Conservation (phyloP, 257 asterid species). For the Solanum stenotomum region DNA sequence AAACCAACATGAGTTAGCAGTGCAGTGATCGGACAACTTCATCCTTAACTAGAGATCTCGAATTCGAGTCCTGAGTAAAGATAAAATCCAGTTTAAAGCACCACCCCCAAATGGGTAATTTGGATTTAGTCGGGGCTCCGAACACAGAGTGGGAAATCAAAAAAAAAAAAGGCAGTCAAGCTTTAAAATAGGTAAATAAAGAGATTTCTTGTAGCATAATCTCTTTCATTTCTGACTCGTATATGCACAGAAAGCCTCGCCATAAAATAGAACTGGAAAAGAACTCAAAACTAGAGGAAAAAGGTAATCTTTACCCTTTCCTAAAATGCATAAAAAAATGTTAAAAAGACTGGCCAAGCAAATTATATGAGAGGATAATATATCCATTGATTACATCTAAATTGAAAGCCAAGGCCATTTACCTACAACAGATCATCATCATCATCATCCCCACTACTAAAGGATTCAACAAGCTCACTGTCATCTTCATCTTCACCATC, state of each 20-base stretch:
- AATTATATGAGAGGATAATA: not conserved
- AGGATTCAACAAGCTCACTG: slow-evolving; percentile 51
- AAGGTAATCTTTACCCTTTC: not conserved
- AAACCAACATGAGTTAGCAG: no score
- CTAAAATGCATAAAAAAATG: not conserved
- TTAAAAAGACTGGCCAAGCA: not conserved
- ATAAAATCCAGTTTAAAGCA: no score
- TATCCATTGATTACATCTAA: not conserved
- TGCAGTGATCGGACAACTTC: no score
- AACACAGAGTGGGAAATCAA: no score
- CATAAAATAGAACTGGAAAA: not conserved
- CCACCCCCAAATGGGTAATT: no score
- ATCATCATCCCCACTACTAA: slow-evolving; percentile 73
- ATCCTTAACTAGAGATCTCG: no score
- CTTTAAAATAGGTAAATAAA: not conserved
- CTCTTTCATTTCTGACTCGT: not conserved
- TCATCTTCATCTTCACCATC: slow-evolving; percentile 75
- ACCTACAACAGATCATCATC: slow-evolving; percentile 41
- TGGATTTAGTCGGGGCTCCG: no score
- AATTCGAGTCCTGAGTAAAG: no score
- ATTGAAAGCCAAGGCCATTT: not conserved
- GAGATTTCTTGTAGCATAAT: not conserved
- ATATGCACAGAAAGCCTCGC: not conserved
- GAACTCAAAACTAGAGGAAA: not conserved
- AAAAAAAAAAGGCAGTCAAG: not conserved